Evolutionary conservation across 352 stramenopile species (phyloP).

Genomic region (Globisporangium orthogonon): DNA sequence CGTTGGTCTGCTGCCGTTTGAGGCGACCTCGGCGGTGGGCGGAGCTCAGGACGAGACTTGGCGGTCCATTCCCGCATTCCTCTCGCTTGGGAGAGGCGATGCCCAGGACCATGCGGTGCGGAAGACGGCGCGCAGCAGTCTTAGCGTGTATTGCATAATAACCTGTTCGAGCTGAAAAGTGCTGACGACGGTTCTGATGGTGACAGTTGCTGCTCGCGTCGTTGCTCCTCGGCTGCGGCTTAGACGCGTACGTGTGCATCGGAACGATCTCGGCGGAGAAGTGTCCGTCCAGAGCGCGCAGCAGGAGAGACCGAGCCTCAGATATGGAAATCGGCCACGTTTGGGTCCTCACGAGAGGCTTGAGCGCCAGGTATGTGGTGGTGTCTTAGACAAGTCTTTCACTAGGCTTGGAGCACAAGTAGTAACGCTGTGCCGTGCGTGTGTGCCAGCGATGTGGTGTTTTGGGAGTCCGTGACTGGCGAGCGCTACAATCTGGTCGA

Average conservation of each 20-base stretch:
- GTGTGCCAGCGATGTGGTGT: conserved; percentile 22
- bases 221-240: conserved; percentile 82
- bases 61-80: conserved; percentile 62
- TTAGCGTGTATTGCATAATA: not conserved
- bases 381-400: too few relatives aligned
- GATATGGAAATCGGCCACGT: conserved; percentile 49
- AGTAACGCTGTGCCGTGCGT: not conserved
- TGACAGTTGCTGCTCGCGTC: conserved; percentile 74
- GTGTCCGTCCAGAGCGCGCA: conserved; percentile 11
- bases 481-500: conserved; percentile 34
- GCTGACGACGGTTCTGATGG: not conserved
- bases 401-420: too few relatives aligned
- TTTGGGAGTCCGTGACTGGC: conserved; percentile 76
- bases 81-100: conserved; percentile 73
- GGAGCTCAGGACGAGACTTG: conserved; percentile 63
- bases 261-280: conserved; percentile 50
- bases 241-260: conserved; percentile 87
- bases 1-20: conserved; percentile 72
- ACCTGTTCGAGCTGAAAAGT: not conserved
- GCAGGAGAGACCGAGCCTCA: conserved; percentile 3
- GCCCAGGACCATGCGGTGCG: conserved; percentile 76
- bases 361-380: conserved; percentile 10
- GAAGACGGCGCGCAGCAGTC: not conserved
- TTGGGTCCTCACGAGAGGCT: conserved; percentile 66
- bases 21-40: conserved; percentile 42